Base-by-base conservation (phyloP, 192 early-diverging fungal species). In the Podila horticola region DNA sequence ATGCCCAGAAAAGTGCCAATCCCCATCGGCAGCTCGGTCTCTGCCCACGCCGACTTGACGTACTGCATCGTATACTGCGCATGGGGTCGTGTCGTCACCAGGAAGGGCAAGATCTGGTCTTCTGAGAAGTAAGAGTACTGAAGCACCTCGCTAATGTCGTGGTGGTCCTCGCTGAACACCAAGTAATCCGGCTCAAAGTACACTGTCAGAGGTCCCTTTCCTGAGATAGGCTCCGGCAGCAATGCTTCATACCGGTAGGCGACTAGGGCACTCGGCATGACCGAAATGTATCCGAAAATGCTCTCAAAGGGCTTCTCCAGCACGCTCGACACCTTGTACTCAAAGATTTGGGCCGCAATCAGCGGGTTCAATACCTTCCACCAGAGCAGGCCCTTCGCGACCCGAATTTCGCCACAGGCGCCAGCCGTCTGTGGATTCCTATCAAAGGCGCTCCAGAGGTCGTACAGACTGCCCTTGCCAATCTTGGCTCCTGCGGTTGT, bases 291-390 rank as follows among this genome's bases (percentile, higher is more conserved):
- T 9, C 77, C 77, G 38, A 81, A 81, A 38, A 81, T 81, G 36
- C 77, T 81, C 59, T 81, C 77, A 22, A 81, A 81, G 36, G 77
- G 77, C 49, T 81, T 81, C 57, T 81, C 77, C 22, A 81, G 58
- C 4, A 81, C 67, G 7, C 71, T 81, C 5, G 77, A 81, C 13
- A 81, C 71, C 58, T 81, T 81, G 66, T 81, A 81, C 55, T 81
- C 77, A 48, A 81, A 81, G 26, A 73, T 69, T 57, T 81, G 77
- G 4, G 77, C 77, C 5, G 77, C 77, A 31, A 81, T 81, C 41
- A 81, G 61, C 3, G 77, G 77, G 29, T 81, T 81, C 49, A 81
- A 20, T 1, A 73, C 71, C 49, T 81, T 81, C 77, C 77, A 81
- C 77, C 77, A 81, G n/a, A 81, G 59, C 20, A 73, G n/a, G 15